Evolutionary conservation across 495 filamentous ascomycete genomes (phyloP), one percentile per base, ranked within the genome.

Genomic region (Acidomyces sp.): DNA sequence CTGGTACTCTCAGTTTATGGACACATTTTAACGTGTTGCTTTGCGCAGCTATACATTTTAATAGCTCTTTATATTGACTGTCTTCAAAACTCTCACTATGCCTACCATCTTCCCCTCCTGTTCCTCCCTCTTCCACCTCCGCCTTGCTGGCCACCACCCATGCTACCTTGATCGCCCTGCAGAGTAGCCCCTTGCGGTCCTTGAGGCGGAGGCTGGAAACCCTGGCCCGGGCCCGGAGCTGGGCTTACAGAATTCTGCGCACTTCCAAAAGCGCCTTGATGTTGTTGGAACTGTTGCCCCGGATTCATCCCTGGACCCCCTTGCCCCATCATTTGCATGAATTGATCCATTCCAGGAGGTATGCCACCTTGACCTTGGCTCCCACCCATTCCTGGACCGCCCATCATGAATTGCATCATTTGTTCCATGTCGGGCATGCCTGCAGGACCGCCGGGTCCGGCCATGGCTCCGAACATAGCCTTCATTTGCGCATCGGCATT

Each of bases 401-500:
- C 34, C 29, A 59, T 49, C n/a, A n/a, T n/a, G n/a, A n/a, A n/a
- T n/a, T n/a, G n/a, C n/a, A n/a, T n/a, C n/a, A n/a, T n/a, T n/a
- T n/a, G n/a, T n/a, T n/a, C n/a, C n/a, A n/a, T n/a, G 15, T 60
- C 62, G 29, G 68, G 62, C 62, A 72, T 78, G n/a, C n/a, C n/a
- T 6, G 70, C 69, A n/a, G 73, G 69, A 63, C 83, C 78, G 30
- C 77, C 76, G 5, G 81, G 77, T 53, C 82, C 74, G 3, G 48
- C 57, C 37, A 59, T 62, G 74, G 85, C 86, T 13, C 62, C 70
- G 37, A 81, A 61, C 70, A 93, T 86, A 59, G 74, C 79, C 55
- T 85, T 80, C 75, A 94, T 83, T 32, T 90, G 78, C 50, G 87
- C 80, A 62, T 86, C 73, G 61, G 93, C 80, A 56, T 82, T 82